A percentile compares a stretch with the other conserved stretches of the same genome.
Evolutionary conservation across 2,329 filamentous ascomycete species (phyloP).

Genomic region (Penicillium verrucosum): DNA sequence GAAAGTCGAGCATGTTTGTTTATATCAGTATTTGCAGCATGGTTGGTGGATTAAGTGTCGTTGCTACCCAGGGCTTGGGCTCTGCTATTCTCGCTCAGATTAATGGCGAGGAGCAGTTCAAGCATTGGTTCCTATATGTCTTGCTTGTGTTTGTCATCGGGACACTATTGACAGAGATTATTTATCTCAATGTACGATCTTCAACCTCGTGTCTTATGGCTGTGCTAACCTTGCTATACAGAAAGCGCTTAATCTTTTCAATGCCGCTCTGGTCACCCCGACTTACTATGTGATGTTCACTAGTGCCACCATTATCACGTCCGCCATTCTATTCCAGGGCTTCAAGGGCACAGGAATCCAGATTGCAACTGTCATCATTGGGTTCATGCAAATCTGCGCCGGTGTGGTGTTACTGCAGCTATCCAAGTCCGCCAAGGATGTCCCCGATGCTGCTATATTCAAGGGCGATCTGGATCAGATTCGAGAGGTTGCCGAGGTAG

Average conservation of each 20-base stretch:
- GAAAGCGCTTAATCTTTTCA: constrained; percentile 98
- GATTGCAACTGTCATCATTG: constrained; percentile 86
- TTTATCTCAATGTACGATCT: constrained; percentile 86
- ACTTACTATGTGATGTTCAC: constrained; percentile 99
- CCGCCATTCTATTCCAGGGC: constrained; percentile 84
- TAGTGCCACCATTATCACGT: constrained; percentile 89
- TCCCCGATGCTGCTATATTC: constrained; percentile 90
- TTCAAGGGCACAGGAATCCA: constrained; percentile 81
- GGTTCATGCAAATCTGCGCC: constrained; percentile 89
- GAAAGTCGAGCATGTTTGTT: constrained; percentile 95
- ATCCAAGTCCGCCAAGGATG: constrained; percentile 97
- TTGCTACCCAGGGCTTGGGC: constrained; percentile 88
- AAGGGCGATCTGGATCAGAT: constrained; percentile 91
- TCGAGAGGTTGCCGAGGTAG: constrained; percentile 88
- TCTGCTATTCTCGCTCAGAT: constrained; percentile 87
- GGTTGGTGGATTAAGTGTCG: constrained; percentile 89
- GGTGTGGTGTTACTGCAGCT: constrained; percentile 90
- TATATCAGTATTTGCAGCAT: constrained; percentile 96
- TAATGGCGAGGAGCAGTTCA: constrained; percentile 80
- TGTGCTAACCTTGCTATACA: constrained; percentile 40
- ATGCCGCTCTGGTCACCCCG: constrained; percentile 92
- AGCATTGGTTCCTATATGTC: constrained; percentile 95
- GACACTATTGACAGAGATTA: constrained; percentile 90
- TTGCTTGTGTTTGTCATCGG: constrained; percentile 82
- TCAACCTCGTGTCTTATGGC: not conserved